These are phyloP conservation scores for Cytospora schulzeri DNA, from an alignment of 2,329 filamentous ascomycete species.

Conservation along the genomic window DNA sequence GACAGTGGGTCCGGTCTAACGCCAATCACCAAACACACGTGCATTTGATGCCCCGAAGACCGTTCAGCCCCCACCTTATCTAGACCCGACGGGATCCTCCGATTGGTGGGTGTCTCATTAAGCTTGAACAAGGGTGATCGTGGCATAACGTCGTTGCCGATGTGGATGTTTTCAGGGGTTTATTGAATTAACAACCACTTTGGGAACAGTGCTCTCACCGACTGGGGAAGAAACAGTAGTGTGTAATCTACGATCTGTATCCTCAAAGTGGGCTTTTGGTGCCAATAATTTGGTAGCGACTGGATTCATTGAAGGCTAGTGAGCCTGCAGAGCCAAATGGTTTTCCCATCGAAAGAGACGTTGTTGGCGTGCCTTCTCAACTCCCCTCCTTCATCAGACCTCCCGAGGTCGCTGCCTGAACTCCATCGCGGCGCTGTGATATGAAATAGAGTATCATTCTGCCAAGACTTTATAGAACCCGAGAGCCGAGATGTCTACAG, in stretches of 20 bases:
- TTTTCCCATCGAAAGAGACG: no score
- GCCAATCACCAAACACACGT: neutral
- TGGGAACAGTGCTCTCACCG: neutral
- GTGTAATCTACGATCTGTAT: no score
- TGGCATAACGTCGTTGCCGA: neutral
- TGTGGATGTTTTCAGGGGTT: neutral
- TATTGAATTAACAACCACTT: neutral
- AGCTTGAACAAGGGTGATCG: neutral
- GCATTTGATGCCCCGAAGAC: neutral
- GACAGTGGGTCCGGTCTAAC: neutral
- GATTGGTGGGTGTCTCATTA: neutral
- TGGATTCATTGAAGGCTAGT: neutral
- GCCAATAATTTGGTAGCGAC: neutral
- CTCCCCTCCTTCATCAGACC: neutral
- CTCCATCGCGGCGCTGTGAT: neutral
- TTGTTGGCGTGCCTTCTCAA: neutral
- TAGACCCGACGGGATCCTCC: neutral
- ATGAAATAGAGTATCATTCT: neutral
- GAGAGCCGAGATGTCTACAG: neutral
- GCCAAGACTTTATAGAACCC: neutral
- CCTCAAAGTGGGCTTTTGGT: neutral
- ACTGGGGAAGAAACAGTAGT: neutral
- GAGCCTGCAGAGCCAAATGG: no score
- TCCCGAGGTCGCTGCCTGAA: no score
- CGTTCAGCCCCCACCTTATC: neutral